Evolutionary conservation across 305 asterid species (phyloP).

Genomic region (Coffea humblotiana): DNA sequence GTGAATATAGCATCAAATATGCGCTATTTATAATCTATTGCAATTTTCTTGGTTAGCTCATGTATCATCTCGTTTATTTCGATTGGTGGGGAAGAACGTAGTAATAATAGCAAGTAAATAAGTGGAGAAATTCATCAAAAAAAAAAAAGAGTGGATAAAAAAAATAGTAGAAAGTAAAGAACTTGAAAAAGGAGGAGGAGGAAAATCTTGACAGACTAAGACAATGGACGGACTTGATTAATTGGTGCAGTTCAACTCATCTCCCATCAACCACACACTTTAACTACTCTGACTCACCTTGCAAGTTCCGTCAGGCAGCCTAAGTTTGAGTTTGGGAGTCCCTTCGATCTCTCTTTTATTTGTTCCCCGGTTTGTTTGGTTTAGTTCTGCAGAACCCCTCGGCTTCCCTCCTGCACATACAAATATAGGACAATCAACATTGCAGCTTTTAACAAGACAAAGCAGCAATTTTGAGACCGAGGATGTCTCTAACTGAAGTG

Average conservation of each 20-base stretch:
- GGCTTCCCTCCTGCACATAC: neutral
- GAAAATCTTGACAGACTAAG: neutral
- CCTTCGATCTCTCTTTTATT: neutral
- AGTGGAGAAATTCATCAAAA: too few species aligned
- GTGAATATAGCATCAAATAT: too few species aligned
- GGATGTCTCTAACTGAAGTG: conserved; percentile 89
- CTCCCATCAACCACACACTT: neutral
- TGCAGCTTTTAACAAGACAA: neutral
- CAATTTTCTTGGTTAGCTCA: too few species aligned
- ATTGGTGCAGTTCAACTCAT: neutral
- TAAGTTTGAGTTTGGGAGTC: neutral
- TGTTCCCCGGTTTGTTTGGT: neutral
- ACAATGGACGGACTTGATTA: conserved; percentile 7
- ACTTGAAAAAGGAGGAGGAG: neutral
- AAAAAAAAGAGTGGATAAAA: too few species aligned
- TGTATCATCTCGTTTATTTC: too few species aligned
- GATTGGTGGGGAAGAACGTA: too few species aligned
- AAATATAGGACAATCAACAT: neutral
- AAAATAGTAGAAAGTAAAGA: neutral
- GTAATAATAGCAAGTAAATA: too few species aligned
- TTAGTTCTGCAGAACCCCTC: conserved; percentile 7
- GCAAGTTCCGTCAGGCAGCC: conserved; percentile 18
- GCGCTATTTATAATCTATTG: too few species aligned
- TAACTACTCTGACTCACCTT: conserved; percentile 5
- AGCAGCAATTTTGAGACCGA: neutral